Evolutionary conservation across 257 asterid genomes (phyloP).

Genomic region (Henckelia pumila): DNA sequence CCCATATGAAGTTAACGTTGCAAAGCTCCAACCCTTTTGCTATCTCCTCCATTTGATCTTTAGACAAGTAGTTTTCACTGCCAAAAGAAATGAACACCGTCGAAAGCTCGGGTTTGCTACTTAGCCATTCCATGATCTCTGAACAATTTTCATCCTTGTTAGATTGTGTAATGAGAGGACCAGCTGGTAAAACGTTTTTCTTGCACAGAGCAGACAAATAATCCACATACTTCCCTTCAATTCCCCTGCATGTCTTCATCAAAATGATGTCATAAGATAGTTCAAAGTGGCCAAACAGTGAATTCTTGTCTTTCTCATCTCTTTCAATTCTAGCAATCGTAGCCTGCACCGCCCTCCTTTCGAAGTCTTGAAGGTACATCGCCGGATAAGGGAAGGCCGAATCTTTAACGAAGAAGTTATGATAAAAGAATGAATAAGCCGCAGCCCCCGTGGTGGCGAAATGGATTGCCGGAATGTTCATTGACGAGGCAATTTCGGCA

Average conservation of each 20-base stretch:
- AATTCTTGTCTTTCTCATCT: slow-evolving; percentile 13
- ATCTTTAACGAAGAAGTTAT: background rate
- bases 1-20: too few species aligned
- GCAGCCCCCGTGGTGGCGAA: slow-evolving; percentile 24
- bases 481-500: slow-evolving; percentile 29
- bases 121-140: slow-evolving; percentile 26
- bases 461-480: slow-evolving; percentile 31
- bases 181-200: slow-evolving; percentile 29
- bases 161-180: slow-evolving; percentile 26
- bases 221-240: slow-evolving; percentile 39
- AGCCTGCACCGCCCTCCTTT: slow-evolving; percentile 1
- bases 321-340: background rate
- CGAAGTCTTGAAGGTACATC: background rate
- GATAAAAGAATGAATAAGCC: slow-evolving; percentile 19
- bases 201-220: slow-evolving; percentile 26
- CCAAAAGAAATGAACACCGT: too few species aligned
- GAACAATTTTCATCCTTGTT: background rate
- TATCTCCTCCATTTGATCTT: too few species aligned
- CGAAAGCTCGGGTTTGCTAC: too few species aligned
- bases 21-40: too few species aligned
- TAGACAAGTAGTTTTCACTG: too few species aligned
- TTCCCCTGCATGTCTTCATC: slow-evolving; percentile 28
- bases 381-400: slow-evolving; percentile 25
- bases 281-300: slow-evolving; percentile 11
- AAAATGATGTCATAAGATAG: slow-evolving; percentile 32